Evolutionary conservation across 1,139 yeast species (phyloP), one percentile per base, ranked within the genome.

Genomic region (Kluyveromyces sp.): DNA sequence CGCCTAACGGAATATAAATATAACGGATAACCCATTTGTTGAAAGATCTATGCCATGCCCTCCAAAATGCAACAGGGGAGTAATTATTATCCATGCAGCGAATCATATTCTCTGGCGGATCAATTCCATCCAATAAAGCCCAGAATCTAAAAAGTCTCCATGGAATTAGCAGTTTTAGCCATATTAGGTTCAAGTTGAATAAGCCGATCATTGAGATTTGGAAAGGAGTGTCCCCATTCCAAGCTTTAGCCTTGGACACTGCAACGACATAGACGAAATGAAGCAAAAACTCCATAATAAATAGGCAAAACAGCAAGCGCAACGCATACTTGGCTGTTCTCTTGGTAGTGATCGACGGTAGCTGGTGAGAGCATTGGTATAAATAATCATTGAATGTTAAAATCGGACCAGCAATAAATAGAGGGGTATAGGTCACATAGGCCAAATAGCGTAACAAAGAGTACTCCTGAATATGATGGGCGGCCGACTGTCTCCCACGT

Each of bases 31-130:
- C 83, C 95, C 96, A 94, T 53, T 85, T 75, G 65, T 92, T 89
- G 67, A 71, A 94, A 34, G 95, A 83, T 55, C 97, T 75, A 63
- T 94, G 99, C 99, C 99, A 94, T 2, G 96, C 94, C 58, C 98
- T 75, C 99, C 99, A 94, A 63, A 94, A 94, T 9, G 94, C 88
- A 49, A 86, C 65, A 0, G 96, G 94, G 20, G 95, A 83, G 62
- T 83, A 92, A 64, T 92, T 94, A 64, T 94, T 87, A 62, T 87
- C 85, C 78, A 94, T 87, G 60, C 98, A 89, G 46, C 99, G 72
- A 46, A 94, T 80, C 98, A 94, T 94, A 58, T 94, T 94, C 61
- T 94, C 99, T 1, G 98, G 97, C 0, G 97, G 87, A 59, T 92
- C 98, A 44, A 92, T 86, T 0, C 87, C 87, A 64, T 94, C 98